Conservation (phyloP, 164 flowering plant genomes). For the Tinospora cordifolia region DNA sequence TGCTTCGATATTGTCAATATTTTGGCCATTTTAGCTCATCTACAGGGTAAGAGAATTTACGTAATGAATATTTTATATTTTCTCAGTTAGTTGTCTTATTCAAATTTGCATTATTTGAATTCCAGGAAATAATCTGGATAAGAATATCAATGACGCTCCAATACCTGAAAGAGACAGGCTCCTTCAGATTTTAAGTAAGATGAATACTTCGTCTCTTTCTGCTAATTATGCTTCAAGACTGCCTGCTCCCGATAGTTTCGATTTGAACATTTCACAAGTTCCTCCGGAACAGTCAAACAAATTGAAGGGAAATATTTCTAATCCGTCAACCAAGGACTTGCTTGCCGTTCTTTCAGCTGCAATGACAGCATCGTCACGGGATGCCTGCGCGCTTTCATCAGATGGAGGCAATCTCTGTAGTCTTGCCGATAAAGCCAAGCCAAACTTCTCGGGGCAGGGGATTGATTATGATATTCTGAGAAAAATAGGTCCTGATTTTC, state of each 20-base stretch:
- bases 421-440: conserved; percentile 40
- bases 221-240: conserved; percentile 38
- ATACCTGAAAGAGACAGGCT: conserved; percentile 53
- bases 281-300: conserved; percentile 28
- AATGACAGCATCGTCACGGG: conserved; percentile 31
- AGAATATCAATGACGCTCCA: conserved; percentile 20
- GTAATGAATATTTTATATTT: background rate
- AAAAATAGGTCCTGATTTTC: conserved; percentile 22
- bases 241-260: conserved; percentile 26
- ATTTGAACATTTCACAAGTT: conserved; percentile 25
- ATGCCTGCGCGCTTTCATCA: conserved; percentile 30
- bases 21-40: conserved; percentile 46
- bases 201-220: conserved; percentile 51
- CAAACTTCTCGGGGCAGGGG: conserved; percentile 23
- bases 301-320: conserved; percentile 29
- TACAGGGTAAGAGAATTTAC: conserved; percentile 48
- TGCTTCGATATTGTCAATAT: conserved; percentile 58
- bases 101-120: background rate
- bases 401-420: conserved; percentile 36
- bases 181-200: conserved; percentile 61
- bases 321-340: conserved; percentile 50
- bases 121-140: conserved; percentile 42
- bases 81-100: background rate
- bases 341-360: conserved; percentile 54
- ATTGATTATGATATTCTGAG: conserved; percentile 21